These are phyloP conservation scores for Metarhizium robertsii DNA, from an alignment of 2,329 filamentous ascomycete species.

Conservation along the genomic window DNA sequence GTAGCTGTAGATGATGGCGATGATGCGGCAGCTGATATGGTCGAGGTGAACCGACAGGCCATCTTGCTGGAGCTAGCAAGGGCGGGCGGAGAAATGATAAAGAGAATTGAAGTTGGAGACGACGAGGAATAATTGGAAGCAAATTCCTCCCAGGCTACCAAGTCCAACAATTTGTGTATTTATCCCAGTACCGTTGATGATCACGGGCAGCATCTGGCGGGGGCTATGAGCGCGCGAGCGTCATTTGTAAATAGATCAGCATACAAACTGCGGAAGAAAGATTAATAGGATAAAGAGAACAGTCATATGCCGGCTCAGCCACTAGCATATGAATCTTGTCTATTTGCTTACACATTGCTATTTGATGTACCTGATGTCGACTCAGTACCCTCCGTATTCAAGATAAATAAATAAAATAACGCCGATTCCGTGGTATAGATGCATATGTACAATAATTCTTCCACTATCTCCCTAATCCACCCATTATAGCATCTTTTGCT, in stretches of 20 bases:
- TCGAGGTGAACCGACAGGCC: slow-evolving; percentile 56
- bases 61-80: slow-evolving; percentile 66
- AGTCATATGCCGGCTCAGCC: background rate
- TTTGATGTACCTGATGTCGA: background rate
- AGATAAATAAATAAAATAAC: slow-evolving; percentile 4
- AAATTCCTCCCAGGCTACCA: background rate
- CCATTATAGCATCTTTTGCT: slow-evolving; percentile 10
- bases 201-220: too few species aligned
- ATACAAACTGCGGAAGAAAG: background rate
- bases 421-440: slow-evolving; percentile 10
- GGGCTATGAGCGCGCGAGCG: too few species aligned
- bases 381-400: slow-evolving; percentile 7
- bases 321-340: background rate
- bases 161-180: background rate
- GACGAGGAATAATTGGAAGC: slow-evolving; percentile 3
- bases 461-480: slow-evolving; percentile 10
- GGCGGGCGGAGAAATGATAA: slow-evolving; percentile 57
- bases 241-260: background rate
- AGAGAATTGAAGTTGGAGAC: slow-evolving; percentile 46
- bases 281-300: background rate
- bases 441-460: slow-evolving; percentile 16
- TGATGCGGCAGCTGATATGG: slow-evolving; percentile 32
- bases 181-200: background rate
- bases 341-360: background rate
- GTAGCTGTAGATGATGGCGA: slow-evolving; percentile 17